Conservation (phyloP, 164 flowering plant genomes). For the Aristolochia fimbriata region DNA sequence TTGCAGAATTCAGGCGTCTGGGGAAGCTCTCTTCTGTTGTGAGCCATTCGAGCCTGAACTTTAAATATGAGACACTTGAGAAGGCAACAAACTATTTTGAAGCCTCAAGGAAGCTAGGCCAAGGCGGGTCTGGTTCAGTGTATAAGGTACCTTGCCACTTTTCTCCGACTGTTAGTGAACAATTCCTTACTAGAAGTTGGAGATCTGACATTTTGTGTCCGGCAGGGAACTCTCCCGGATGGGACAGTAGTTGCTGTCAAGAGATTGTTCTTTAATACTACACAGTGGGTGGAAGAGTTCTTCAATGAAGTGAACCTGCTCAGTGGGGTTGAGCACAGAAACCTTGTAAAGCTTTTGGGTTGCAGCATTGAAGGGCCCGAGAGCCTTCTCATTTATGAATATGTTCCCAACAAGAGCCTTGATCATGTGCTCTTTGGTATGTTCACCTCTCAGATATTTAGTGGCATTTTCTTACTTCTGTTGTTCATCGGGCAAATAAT, state of each 20-base stretch:
- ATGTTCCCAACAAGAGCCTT: conserved; percentile 52
- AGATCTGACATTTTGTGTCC: neutral
- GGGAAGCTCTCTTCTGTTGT: conserved; percentile 1
- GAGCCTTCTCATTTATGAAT: conserved; percentile 74
- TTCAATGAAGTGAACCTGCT: conserved; percentile 72
- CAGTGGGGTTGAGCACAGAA: conserved; percentile 59
- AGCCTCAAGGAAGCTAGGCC: conserved; percentile 53
- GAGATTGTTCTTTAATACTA: conserved; percentile 66
- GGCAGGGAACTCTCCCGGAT: conserved; percentile 63
- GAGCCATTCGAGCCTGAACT: conserved; percentile 1
- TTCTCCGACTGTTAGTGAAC: neutral
- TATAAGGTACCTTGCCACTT: conserved; percentile 36
- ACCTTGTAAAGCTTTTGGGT: conserved; percentile 58
- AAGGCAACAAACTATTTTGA: conserved; percentile 15
- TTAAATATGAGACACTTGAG: conserved; percentile 5
- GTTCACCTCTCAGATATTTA: no score
- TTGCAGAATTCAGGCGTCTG: conserved; percentile 3
- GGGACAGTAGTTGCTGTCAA: conserved; percentile 80
- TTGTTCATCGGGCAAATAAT: no score
- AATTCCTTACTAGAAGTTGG: neutral
- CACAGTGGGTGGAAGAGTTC: conserved; percentile 63
- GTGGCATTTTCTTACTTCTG: no score
- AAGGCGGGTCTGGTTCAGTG: conserved; percentile 79
- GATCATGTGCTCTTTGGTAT: conserved; percentile 67
- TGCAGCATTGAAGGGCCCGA: conserved; percentile 77